Percentiles rank a stretch among this genome's conserved stretches.
These are phyloP conservation scores for Heterobasidion irregulare DNA, from an alignment of 1,284 basidiomycete genomes.

Conservation along the genomic window DNA sequence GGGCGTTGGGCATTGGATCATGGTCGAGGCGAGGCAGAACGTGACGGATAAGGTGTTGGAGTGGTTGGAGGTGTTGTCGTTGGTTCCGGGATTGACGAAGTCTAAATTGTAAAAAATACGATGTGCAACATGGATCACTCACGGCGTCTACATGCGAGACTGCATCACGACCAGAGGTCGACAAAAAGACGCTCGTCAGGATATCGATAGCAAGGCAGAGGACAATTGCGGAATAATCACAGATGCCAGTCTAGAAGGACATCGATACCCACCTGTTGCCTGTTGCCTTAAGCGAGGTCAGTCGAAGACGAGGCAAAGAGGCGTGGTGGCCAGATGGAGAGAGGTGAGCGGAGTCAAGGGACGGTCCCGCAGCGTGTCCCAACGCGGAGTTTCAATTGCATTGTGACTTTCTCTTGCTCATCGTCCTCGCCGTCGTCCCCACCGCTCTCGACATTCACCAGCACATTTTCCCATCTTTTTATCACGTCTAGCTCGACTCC, in stretches of 20 bases:
- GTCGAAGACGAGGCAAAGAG: too few species aligned
- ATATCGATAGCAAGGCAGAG: too few species aligned
- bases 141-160: too few species aligned
- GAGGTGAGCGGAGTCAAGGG: background rate
- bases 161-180: too few species aligned
- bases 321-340: background rate
- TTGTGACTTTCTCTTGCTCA: conserved; percentile 11
- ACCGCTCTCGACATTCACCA: conserved; percentile 11
- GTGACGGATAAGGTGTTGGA: conserved; percentile 35
- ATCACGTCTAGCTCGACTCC: background rate
- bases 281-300: too few species aligned
- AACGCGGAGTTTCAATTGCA: conserved; percentile 5
- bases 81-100: background rate
- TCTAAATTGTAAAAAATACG: conserved; percentile 13
- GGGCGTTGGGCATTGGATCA: conserved; percentile 57
- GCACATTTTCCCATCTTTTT: conserved; percentile 3
- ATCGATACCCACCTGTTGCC: too few species aligned
- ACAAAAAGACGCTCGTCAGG: too few species aligned
- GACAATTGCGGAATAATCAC: too few species aligned
- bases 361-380: background rate
- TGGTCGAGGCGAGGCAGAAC: conserved; percentile 47
- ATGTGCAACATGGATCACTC: background rate
- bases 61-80: conserved; percentile 32
- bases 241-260: too few species aligned
- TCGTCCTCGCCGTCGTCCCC: conserved; percentile 10